A percentile compares a stretch with the other conserved stretches of the same genome.
Conservation (phyloP, 2,329 filamentous ascomycete species). For the Phaeosphaeriaceae sp. region DNA sequence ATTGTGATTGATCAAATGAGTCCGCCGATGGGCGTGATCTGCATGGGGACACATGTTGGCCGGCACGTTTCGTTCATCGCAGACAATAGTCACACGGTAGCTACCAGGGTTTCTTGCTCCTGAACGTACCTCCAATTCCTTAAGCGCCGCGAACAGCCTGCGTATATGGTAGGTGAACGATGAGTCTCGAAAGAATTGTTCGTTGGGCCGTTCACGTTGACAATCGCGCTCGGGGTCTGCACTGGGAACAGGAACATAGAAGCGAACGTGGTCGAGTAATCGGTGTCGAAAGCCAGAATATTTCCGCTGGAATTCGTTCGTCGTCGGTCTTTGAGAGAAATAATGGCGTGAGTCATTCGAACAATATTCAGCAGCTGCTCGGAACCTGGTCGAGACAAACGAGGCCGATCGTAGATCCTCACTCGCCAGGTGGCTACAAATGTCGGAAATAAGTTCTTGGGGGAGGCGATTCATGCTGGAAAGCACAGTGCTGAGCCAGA, state of each 20-base stretch:
- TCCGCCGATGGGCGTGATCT: neutral
- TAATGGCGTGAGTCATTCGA: neutral
- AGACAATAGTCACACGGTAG: neutral
- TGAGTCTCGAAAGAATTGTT: neutral
- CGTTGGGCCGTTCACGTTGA: neutral
- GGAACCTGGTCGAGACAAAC: slow-evolving; percentile 2
- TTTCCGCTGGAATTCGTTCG: neutral
- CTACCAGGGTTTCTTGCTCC: neutral
- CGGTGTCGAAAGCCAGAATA: slow-evolving; percentile 9
- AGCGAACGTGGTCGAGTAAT: slow-evolving; percentile 2
- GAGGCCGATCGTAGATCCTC: slow-evolving; percentile 1
- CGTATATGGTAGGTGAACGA: neutral
- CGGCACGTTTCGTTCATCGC: neutral
- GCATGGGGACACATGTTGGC: neutral
- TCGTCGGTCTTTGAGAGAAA: neutral
- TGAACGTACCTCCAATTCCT: neutral
- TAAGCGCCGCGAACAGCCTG: neutral
- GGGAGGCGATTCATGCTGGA: neutral
- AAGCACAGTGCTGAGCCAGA: too few species aligned
- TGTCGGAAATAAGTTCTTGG: neutral
- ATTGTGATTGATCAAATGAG: neutral
- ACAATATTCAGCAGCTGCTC: neutral
- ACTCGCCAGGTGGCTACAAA: neutral
- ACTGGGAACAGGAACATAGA: neutral
- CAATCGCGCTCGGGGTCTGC: neutral